Percentiles rank a stretch among this genome's conserved stretches.
Evolutionary conservation across 345 rosid genomes (phyloP).

Genomic region (Salix arbutifolia): DNA sequence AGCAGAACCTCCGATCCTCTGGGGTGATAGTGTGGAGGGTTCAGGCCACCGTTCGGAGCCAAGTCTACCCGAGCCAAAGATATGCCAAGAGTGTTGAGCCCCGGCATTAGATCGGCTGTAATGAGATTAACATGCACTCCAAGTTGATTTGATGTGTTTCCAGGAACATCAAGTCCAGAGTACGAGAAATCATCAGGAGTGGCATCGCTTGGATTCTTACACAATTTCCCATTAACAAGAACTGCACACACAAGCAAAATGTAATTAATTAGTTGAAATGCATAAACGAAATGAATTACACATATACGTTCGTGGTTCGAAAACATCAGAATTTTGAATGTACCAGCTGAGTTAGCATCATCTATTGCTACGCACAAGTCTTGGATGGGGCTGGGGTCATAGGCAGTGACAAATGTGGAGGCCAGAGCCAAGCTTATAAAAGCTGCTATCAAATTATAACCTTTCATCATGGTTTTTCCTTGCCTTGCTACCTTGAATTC

Average conservation of each 20-base stretch:
- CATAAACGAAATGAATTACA: not conserved
- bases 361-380: conserved; percentile 8
- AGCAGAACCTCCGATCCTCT: conserved; percentile 14
- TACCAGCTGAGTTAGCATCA: not conserved
- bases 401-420: not conserved
- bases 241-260: not conserved
- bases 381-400: conserved; percentile 14
- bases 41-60: conserved; percentile 5
- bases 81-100: not conserved
- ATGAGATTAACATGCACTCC: not conserved
- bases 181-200: not conserved
- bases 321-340: not conserved
- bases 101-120: not conserved
- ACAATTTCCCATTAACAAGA: too few relatives aligned
- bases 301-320: not conserved
- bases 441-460: not conserved
- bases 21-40: conserved; percentile 24
- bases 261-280: not conserved
- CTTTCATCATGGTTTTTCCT: not conserved
- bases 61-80: not conserved
- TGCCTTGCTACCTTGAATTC: not conserved
- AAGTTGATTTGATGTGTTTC: not conserved
- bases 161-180: not conserved
- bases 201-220: too few relatives aligned
- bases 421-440: not conserved